Conservation (phyloP, 2,329 filamentous ascomycete species). For the Aspergillus ochraceus region DNA sequence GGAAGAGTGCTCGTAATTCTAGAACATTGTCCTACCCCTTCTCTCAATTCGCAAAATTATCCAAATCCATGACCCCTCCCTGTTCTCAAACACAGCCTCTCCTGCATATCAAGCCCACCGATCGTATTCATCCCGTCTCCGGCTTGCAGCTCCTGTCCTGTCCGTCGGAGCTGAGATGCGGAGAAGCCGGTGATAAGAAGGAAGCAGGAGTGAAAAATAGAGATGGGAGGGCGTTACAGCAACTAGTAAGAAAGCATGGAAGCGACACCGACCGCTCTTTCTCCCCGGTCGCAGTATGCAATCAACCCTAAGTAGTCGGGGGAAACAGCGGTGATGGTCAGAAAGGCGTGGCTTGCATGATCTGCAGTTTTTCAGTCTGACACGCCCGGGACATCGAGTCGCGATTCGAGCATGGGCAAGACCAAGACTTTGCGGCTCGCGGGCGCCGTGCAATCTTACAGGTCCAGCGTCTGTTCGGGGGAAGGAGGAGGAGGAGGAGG, state of each 20-base stretch:
- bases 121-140: not conserved
- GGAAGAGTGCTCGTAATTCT: not conserved
- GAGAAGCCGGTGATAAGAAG: not conserved
- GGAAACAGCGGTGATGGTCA: conserved; percentile 7
- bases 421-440: conserved; percentile 9
- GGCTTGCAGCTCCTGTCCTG: not conserved
- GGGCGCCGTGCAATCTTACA: not conserved
- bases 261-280: conserved; percentile 1
- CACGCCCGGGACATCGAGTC: not conserved
- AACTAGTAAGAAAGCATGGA: not conserved
- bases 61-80: not conserved
- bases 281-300: not conserved
- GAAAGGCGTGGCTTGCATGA: conserved; percentile 5
- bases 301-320: not conserved
- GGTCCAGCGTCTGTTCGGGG: not conserved
- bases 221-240: not conserved
- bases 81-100: not conserved
- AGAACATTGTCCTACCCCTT: not conserved
- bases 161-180: not conserved
- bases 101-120: not conserved
- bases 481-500: not conserved
- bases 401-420: not conserved
- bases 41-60: not conserved
- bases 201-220: not conserved
- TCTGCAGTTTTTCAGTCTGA: conserved; percentile 2